Percentiles rank a stretch among this genome's conserved stretches.
Conservation (phyloP, 2,329 filamentous ascomycete species). For the Botrytis tulipae region DNA sequence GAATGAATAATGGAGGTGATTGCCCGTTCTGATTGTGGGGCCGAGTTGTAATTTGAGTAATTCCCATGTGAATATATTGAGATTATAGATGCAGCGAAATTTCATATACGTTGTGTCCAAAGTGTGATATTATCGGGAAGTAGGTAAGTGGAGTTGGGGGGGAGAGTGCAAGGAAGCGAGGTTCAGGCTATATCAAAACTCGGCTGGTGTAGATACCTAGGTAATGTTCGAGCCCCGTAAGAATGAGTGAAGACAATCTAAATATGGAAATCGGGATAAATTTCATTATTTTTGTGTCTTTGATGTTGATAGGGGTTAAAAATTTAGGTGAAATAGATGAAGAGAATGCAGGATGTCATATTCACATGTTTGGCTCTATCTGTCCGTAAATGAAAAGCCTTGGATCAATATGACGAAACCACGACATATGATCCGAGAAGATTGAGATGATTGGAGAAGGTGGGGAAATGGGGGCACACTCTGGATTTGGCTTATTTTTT, state of each 20-base stretch:
- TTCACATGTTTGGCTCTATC: slow-evolving; percentile 6
- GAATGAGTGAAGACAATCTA: not conserved
- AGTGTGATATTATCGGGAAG: not conserved
- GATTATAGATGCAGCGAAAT: not conserved
- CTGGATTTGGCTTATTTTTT: not conserved
- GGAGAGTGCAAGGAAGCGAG: not conserved
- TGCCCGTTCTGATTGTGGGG: not conserved
- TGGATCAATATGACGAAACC: slow-evolving; percentile 18
- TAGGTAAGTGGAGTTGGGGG: slow-evolving; percentile 8
- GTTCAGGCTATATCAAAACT: slow-evolving; percentile 8
- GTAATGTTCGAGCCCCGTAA: slow-evolving; percentile 2
- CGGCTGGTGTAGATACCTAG: not conserved
- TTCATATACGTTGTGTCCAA: not conserved
- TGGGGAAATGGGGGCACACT: slow-evolving; percentile 10
- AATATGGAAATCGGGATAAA: slow-evolving; percentile 1
- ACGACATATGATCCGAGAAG: slow-evolving; percentile 6
- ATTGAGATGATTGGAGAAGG: slow-evolving; percentile 10
- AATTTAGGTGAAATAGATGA: not conserved
- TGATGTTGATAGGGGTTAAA: not conserved
- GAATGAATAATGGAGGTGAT: slow-evolving; percentile 4
- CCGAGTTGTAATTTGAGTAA: not conserved
- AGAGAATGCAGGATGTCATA: slow-evolving; percentile 16
- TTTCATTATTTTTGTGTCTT: not conserved
- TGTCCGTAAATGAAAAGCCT: not conserved
- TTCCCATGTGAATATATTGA: not conserved